Percentiles rank a stretch among this genome's conserved stretches.
Evolutionary conservation across 2,329 filamentous ascomycete genomes (phyloP).

Genomic region (Cercospora nicotianae): DNA sequence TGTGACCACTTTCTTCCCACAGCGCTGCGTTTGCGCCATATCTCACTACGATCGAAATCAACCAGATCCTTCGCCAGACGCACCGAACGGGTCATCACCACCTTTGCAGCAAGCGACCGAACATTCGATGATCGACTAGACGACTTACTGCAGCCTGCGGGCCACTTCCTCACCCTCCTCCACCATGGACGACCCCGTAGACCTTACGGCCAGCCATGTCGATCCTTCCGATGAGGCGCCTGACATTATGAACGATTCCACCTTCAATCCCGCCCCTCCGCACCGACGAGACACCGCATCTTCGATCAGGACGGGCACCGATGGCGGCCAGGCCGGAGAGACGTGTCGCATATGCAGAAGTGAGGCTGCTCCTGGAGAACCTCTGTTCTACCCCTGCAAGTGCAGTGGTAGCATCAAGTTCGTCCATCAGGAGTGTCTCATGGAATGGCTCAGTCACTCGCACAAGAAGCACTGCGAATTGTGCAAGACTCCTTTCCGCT

Average conservation of each 20-base stretch:
- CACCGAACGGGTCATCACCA: neutral
- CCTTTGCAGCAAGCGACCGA: neutral
- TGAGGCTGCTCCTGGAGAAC: conserved; percentile 78
- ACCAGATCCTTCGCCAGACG: neutral
- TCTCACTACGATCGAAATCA: neutral
- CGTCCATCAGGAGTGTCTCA: conserved; percentile 95
- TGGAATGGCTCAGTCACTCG: conserved; percentile 98
- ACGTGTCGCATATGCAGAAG: conserved; percentile 97
- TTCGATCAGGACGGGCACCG: conserved; percentile 25
- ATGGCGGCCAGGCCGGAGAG: conserved; percentile 59
- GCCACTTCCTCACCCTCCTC: neutral
- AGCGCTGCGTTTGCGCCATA: neutral
- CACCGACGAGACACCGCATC: conserved; percentile 30
- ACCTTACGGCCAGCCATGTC: neutral
- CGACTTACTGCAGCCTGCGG: neutral
- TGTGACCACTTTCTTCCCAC: neutral
- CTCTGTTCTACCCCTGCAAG: conserved; percentile 96
- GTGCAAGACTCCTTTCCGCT: conserved; percentile 96
- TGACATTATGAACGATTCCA: conserved; percentile 60
- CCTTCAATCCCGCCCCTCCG: conserved; percentile 37
- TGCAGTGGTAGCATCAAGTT: conserved; percentile 98
- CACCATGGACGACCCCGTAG: conserved; percentile 24
- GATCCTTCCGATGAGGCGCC: neutral
- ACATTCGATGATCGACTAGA: conserved; percentile 9
- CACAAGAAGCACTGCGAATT: conserved; percentile 99